phyloP scores from a whole-genome alignment of 148 eudicot species.

The Diospyros lotus region DNA sequence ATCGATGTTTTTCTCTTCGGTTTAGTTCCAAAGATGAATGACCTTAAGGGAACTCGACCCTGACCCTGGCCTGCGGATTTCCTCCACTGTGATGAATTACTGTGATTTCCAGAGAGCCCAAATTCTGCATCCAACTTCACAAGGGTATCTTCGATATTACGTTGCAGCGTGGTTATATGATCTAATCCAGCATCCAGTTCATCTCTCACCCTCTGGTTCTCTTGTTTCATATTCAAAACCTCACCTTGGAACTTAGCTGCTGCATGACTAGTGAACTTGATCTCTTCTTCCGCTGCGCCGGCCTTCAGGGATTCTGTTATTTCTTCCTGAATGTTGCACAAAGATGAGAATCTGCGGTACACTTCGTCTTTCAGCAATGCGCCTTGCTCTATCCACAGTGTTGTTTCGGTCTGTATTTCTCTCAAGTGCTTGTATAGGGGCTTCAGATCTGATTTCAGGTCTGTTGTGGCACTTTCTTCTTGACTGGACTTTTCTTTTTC shows the following conservation, averaged over 20 bases:
- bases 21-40: slow-evolving; percentile 81
- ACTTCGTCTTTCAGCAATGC: slow-evolving; percentile 60
- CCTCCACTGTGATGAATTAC: slow-evolving; percentile 20
- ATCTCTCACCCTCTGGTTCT: slow-evolving; percentile 76
- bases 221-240: slow-evolving; percentile 89
- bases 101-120: slow-evolving; percentile 34
- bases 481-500: slow-evolving; percentile 35
- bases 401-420: slow-evolving; percentile 63
- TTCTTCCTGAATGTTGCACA: slow-evolving; percentile 62
- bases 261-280: slow-evolving; percentile 75
- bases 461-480: slow-evolving; percentile 19
- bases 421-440: slow-evolving; percentile 69
- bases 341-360: slow-evolving; percentile 44
- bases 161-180: slow-evolving; percentile 53
- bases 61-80: slow-evolving; percentile 24
- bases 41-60: slow-evolving; percentile 51
- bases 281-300: slow-evolving; percentile 71
- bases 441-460: slow-evolving; percentile 50
- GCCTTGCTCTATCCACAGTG: slow-evolving; percentile 64
- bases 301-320: slow-evolving; percentile 46
- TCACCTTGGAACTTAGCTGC: slow-evolving; percentile 96
- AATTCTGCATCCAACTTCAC: slow-evolving; percentile 51
- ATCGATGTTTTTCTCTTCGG: slow-evolving; percentile 59
- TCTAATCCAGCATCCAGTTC: slow-evolving; percentile 79
- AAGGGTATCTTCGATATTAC: slow-evolving; percentile 57